Conservation (phyloP, 2,329 filamentous ascomycete genomes). For the Ophiostoma populinum region DNA sequence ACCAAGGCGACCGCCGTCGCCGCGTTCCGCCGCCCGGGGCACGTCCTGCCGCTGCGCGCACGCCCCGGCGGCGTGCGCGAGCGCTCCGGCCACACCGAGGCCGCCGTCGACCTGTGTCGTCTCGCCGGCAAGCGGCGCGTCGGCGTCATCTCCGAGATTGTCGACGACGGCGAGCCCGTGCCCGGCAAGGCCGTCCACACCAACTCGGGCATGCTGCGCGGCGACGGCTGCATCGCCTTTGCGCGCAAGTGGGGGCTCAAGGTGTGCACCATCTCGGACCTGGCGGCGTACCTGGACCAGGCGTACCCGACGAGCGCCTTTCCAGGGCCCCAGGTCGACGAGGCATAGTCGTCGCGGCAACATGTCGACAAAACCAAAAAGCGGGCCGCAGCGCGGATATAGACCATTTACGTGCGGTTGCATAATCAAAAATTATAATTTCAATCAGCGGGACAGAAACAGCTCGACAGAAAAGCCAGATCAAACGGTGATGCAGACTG, state of each 20-base stretch:
- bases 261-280: slow-evolving; percentile 87
- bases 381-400: no score
- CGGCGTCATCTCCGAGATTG: slow-evolving; percentile 78
- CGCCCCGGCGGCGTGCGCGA: slow-evolving; percentile 64
- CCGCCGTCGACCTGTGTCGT: slow-evolving; percentile 75
- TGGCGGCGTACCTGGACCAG: slow-evolving; percentile 65
- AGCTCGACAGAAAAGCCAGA: no score
- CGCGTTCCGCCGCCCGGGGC: slow-evolving; percentile 67
- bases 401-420: no score
- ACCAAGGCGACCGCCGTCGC: slow-evolving; percentile 28
- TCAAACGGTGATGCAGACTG: no score
- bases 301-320: slow-evolving; percentile 35
- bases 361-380: not conserved
- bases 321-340: slow-evolving; percentile 10
- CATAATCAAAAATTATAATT: no score
- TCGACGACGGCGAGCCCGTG: slow-evolving; percentile 66
- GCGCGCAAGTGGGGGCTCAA: slow-evolving; percentile 76
- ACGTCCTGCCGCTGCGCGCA: slow-evolving; percentile 74
- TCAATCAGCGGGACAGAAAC: no score
- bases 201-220: slow-evolving; percentile 75
- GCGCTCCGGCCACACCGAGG: slow-evolving; percentile 79
- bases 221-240: slow-evolving; percentile 77
- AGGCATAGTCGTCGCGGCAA: slow-evolving; percentile 3
- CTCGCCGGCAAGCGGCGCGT: slow-evolving; percentile 63
- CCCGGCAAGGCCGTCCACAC: slow-evolving; percentile 46